phyloP scores from a whole-genome alignment of 768 basidiomycete genomes.

The Mycena latifolia region DNA sequence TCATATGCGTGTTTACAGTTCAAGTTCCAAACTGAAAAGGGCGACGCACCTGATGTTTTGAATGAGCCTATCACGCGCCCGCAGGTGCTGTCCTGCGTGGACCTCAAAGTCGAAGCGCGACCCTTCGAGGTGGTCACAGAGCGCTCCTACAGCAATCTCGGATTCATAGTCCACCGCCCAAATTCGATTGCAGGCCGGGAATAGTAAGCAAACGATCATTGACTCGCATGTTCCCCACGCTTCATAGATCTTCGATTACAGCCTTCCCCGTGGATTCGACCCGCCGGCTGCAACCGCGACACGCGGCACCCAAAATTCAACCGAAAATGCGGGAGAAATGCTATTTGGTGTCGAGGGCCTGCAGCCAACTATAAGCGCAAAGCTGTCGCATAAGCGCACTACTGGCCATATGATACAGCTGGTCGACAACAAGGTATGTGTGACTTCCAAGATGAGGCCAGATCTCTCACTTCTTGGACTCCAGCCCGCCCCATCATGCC shows the following conservation, averaged over 20 bases:
- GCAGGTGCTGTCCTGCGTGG: constrained; percentile 13
- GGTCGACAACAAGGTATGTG: constrained; percentile 7
- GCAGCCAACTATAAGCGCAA: background rate
- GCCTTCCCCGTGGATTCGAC: constrained; percentile 19
- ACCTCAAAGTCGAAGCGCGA: constrained; percentile 9
- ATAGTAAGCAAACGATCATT: background rate
- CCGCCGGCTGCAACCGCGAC: background rate
- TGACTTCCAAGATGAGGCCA: too few relatives aligned
- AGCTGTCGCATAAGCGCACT: background rate
- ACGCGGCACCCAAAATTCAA: background rate
- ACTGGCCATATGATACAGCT: background rate
- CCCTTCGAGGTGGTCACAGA: background rate
- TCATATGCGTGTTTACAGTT: constrained; percentile 4
- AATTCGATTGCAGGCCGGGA: constrained; percentile 1
- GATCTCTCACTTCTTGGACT: background rate
- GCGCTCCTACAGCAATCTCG: constrained; percentile 25
- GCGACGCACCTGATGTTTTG: background rate
- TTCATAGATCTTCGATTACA: background rate
- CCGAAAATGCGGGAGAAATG: background rate
- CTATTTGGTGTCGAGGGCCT: background rate
- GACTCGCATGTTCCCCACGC: background rate
- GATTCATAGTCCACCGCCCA: background rate
- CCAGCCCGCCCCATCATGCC: constrained; percentile 8
- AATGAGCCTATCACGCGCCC: constrained; percentile 8
- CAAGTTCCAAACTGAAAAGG: constrained; percentile 18